Conservation (phyloP, 1,284 basidiomycete species). For the Papiliotrema laurentii region DNA sequence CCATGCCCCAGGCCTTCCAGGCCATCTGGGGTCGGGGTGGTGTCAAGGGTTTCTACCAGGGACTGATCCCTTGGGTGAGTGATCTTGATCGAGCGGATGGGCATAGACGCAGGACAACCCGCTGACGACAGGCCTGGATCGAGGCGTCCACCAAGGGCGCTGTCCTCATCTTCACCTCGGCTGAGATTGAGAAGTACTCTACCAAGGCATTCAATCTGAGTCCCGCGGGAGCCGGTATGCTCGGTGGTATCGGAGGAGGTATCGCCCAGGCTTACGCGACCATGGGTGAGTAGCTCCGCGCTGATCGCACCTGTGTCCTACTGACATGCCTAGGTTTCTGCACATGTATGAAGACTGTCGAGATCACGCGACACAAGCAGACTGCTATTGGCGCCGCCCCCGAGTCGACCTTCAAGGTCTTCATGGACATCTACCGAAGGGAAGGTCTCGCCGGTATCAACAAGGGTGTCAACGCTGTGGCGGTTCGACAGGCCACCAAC, state of each 20-base stretch:
- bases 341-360: constrained; percentile 97
- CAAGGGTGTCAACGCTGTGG: constrained; percentile 99
- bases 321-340: constrained; percentile 78
- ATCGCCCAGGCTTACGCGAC: constrained; percentile 98
- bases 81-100: neutral
- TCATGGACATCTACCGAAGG: constrained; percentile 86
- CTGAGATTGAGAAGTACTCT: constrained; percentile 78
- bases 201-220: constrained; percentile 64
- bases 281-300: constrained; percentile 65
- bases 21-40: constrained; percentile 92
- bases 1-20: constrained; percentile 79
- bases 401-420: constrained; percentile 90
- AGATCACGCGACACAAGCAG: constrained; percentile 96
- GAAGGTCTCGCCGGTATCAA: constrained; percentile 97
- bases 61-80: constrained; percentile 94
- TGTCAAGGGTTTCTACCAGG: constrained; percentile 89
- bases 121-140: constrained; percentile 79
- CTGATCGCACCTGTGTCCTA: neutral
- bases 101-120: neutral
- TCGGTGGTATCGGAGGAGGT: constrained; percentile 97
- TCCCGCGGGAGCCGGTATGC: constrained; percentile 76
- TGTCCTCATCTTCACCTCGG: constrained; percentile 91
- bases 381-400: constrained; percentile 82
- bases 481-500: constrained; percentile 95
- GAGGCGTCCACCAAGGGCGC: constrained; percentile 98